Base-by-base conservation (phyloP, 2,329 filamentous ascomycete genomes). In the Ascochyta koolunga region DNA sequence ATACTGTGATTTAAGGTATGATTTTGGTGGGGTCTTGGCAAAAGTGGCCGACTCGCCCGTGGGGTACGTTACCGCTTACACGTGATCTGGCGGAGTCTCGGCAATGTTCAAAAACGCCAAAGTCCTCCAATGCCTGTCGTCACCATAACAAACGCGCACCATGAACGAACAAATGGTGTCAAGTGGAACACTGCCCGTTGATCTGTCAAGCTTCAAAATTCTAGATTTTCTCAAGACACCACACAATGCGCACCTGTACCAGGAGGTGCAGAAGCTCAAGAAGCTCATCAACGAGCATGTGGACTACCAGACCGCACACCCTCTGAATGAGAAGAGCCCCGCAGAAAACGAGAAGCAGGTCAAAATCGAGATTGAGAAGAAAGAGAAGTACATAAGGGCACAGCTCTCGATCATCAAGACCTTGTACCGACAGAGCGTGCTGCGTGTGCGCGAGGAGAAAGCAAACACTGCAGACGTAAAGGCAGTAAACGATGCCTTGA, bases 401-500 rank as follows among this genome's bases (percentile, higher is more conserved):
- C 88, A 91, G 65, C 55, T 74, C n/a, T 68, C 71, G 1, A 56
- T 71, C 39, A 67, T 71, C 44, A 89, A 93, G 50, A 89, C 89
- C 11, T 81, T 95, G 24, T 93, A 97, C 72, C 87, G 95, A 24
- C 84, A 89, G 60, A 91, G 92, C 9, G 86, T 93, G 61, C 83
- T 96, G 65, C 83, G 86, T 25, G 90, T 92, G 25, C 87, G 95
- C 61, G 86, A 91, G 64, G 96, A 93, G 13, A 98, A 98, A 74
- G 82, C 89, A 47, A 81, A 86, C 64, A 98, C 95, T 0, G 89
- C 91, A 25, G 91, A 96, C 74, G 90, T 89, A 42, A 86, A 93
- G 42, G 90, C 93, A 67, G 91, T 96, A 76, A 91, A 98, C 60
- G 95, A 99, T 72, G 86, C 88, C 43, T 81, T 99, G 57, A 93